Percentiles rank a stretch among this genome's conserved stretches.
Evolutionary conservation across 495 filamentous ascomycete species (phyloP).

Genomic region (Xylaria castorea): DNA sequence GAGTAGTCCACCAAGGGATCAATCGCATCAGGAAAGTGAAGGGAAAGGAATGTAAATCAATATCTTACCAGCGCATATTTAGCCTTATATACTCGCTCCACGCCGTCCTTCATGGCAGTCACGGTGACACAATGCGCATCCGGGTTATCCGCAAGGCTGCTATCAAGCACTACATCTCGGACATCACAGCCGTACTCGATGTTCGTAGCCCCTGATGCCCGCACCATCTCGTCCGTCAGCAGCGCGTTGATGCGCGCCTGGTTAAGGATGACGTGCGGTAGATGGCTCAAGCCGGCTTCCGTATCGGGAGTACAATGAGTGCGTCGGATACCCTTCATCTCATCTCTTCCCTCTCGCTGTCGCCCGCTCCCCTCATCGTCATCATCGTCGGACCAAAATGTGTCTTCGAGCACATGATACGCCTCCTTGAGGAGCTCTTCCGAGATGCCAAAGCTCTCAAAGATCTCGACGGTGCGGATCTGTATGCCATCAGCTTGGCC

Average conservation of each 20-base stretch:
- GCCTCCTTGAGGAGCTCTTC: slow-evolving; percentile 75
- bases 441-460: slow-evolving; percentile 76
- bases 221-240: slow-evolving; percentile 59
- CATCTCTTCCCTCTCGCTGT: background rate
- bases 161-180: slow-evolving; percentile 59
- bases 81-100: slow-evolving; percentile 60
- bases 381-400: slow-evolving; percentile 60
- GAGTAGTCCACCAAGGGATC: background rate
- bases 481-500: slow-evolving; percentile 88
- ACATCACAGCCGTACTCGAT: slow-evolving; percentile 71
- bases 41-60: background rate
- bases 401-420: slow-evolving; percentile 72
- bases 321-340: slow-evolving; percentile 54
- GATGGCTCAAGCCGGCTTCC: slow-evolving; percentile 67
- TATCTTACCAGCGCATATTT: slow-evolving; percentile 72
- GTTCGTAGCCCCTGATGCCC: slow-evolving; percentile 47
- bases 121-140: slow-evolving; percentile 62
- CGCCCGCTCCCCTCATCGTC: background rate
- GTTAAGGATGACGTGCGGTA: slow-evolving; percentile 78
- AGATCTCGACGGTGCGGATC: slow-evolving; percentile 80
- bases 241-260: slow-evolving; percentile 75
- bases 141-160: slow-evolving; percentile 44
- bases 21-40: no score
- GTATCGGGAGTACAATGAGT: slow-evolving; percentile 65
- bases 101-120: slow-evolving; percentile 58